phyloP scores from a whole-genome alignment of 202 grass and related monocot genomes.

The Setaria viridis region DNA sequence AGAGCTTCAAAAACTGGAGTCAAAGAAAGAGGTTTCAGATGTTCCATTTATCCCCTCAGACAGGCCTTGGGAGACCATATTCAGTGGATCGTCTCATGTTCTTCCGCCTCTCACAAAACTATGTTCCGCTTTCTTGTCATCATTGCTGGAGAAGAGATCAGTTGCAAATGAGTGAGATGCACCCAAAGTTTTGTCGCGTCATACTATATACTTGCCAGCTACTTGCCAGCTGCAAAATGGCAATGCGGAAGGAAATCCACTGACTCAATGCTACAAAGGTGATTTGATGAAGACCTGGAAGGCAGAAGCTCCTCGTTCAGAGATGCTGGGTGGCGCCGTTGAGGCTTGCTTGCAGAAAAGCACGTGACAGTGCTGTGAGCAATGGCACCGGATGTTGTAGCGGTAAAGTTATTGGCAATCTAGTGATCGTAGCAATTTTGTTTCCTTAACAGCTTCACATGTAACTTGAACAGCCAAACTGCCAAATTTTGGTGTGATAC shows the following conservation, averaged over 20 bases:
- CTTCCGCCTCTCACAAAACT: slow-evolving; percentile 87
- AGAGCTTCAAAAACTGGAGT: slow-evolving; percentile 60
- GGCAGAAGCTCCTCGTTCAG: not conserved
- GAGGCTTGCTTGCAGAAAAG: not conserved
- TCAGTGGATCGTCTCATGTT: slow-evolving; percentile 82
- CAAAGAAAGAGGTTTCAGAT: slow-evolving; percentile 59
- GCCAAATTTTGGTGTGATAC: not conserved
- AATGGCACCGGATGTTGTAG: not conserved
- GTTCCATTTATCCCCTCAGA: slow-evolving; percentile 73
- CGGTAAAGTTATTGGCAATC: slow-evolving; percentile 3
- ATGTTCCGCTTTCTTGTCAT: slow-evolving; percentile 75
- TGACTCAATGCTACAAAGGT: not conserved
- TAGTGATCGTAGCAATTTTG: slow-evolving; percentile 48
- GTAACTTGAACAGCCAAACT: not conserved
- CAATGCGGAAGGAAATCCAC: not conserved
- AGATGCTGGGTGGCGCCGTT: not conserved
- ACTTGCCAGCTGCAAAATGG: not conserved
- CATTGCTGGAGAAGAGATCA: slow-evolving; percentile 76
- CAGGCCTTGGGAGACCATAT: slow-evolving; percentile 95
- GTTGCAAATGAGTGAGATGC: slow-evolving; percentile 45
- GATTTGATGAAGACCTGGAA: not conserved
- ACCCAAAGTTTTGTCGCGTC: not conserved
- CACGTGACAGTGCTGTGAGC: not conserved
- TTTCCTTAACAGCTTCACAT: not conserved
- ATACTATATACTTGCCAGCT: slow-evolving; percentile 6